Evolutionary conservation across 225 moss, liverwort and hornwort species (phyloP).

Genomic region (Climacium dendroides): DNA sequence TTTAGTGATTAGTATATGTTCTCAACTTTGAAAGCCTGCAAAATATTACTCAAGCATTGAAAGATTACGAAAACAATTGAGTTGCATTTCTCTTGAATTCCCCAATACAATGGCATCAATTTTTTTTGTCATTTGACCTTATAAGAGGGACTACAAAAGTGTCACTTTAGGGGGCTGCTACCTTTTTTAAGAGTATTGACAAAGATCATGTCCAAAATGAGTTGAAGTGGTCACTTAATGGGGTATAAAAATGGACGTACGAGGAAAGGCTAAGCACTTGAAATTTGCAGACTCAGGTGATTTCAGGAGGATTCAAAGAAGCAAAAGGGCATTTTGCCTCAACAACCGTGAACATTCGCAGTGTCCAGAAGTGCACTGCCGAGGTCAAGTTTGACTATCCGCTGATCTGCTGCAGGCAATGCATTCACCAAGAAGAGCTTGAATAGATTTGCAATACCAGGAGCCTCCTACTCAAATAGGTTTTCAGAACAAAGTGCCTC

Average conservation of each 20-base stretch:
- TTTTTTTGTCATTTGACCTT: no score
- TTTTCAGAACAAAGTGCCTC: neutral
- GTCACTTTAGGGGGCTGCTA: no score
- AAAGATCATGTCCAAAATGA: neutral
- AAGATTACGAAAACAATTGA: neutral
- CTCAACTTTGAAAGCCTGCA: neutral
- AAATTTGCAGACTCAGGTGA: neutral
- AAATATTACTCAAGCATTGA: rapidly evolving
- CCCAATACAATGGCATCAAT: no score
- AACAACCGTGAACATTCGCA: neutral
- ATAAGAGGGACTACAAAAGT: neutral
- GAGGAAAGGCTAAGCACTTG: neutral
- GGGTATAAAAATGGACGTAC: no score
- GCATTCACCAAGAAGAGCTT: no score
- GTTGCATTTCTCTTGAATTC: rapidly evolving
- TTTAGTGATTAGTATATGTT: neutral
- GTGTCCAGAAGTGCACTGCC: neutral
- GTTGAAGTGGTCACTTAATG: neutral
- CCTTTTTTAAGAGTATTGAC: neutral
- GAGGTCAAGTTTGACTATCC: neutral
- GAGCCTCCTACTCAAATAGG: neutral
- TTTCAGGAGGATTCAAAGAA: no score
- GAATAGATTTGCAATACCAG: neutral
- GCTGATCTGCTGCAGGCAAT: neutral
- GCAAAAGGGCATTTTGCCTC: neutral